Percentiles rank a stretch among this genome's conserved stretches.
These are phyloP conservation scores for Saturnispora gosingensis DNA, from an alignment of 805 yeast genomes.

Conservation along the genomic window DNA sequence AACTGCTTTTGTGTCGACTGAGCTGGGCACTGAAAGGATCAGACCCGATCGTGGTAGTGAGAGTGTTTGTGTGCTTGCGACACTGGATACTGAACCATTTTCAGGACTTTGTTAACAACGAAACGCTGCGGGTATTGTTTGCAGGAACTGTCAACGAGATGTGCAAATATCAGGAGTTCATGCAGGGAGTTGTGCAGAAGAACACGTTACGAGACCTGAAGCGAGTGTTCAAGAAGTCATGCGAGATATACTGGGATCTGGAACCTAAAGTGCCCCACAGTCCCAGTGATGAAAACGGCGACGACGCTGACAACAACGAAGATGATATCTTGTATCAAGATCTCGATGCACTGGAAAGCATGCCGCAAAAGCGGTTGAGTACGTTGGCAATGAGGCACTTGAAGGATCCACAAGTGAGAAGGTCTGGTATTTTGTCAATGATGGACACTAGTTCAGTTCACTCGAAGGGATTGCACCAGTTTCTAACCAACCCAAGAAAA, in stretches of 20 bases:
- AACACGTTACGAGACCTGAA: slow-evolving; percentile 28
- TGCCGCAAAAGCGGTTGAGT: slow-evolving; percentile 25
- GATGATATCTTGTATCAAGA: slow-evolving; percentile 10
- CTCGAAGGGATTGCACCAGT: not conserved
- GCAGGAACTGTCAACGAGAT: slow-evolving; percentile 34
- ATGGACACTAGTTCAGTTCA: slow-evolving; percentile 11
- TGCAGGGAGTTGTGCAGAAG: slow-evolving; percentile 13
- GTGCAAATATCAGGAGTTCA: slow-evolving; percentile 19
- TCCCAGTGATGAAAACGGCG: too few relatives aligned
- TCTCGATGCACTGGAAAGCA: slow-evolving; percentile 6
- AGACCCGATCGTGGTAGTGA: slow-evolving; percentile 49
- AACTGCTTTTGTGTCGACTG: slow-evolving; percentile 53
- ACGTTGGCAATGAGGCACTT: slow-evolving; percentile 30
- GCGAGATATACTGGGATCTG: slow-evolving; percentile 27
- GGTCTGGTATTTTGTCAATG: slow-evolving; percentile 32
- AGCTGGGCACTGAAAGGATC: slow-evolving; percentile 53
- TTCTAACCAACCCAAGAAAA: slow-evolving; percentile 9
- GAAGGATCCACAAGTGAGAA: slow-evolving; percentile 31
- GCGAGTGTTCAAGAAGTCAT: slow-evolving; percentile 25
- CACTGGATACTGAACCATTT: slow-evolving; percentile 89
- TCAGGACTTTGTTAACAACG: slow-evolving; percentile 58
- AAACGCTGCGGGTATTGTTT: slow-evolving; percentile 38
- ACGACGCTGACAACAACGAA: not conserved
- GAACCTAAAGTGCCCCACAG: slow-evolving; percentile 7
- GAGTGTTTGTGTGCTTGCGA: slow-evolving; percentile 80